Conservation (phyloP, 2,329 filamentous ascomycete species). For the Drechslerella dactyloides region DNA sequence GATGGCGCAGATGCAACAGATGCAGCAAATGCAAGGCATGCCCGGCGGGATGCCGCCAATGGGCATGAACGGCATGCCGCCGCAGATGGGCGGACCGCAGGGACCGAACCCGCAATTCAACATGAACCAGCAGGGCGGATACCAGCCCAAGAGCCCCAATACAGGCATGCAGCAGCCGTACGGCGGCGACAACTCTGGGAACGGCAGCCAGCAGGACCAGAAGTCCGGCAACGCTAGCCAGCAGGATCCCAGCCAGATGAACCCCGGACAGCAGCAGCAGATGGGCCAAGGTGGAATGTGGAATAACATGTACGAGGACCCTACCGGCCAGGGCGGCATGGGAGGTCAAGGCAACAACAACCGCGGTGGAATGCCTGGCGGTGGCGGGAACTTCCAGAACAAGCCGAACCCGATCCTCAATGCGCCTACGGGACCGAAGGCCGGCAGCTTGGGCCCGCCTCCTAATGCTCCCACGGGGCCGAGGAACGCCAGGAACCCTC, state of each 20-base stretch:
- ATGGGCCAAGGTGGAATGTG: conserved; percentile 52
- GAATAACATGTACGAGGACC: conserved; percentile 50
- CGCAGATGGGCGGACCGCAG: conserved; percentile 56
- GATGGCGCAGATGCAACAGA: conserved; percentile 66
- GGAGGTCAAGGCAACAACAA: conserved; percentile 41
- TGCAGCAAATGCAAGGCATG: conserved; percentile 70
- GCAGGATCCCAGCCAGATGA: conserved; percentile 36
- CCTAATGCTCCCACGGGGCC: conserved; percentile 91
- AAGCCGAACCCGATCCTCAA: conserved; percentile 56
- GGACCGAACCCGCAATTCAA: conserved; percentile 63
- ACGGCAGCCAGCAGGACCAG: conserved; percentile 54
- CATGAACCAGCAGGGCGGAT: conserved; percentile 59
- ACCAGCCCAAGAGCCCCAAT: conserved; percentile 57
- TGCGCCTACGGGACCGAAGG: conserved; percentile 58
- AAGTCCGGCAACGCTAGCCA: conserved; percentile 42
- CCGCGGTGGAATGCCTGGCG: conserved; percentile 31
- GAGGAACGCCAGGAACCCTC: conserved; percentile 72
- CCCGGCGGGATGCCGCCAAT: conserved; percentile 58
- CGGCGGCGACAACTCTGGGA: conserved; percentile 54
- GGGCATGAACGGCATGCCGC: conserved; percentile 59
- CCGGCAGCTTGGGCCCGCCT: conserved; percentile 65
- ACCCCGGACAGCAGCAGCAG: conserved; percentile 52
- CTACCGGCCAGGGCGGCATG: conserved; percentile 20
- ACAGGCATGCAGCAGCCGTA: conserved; percentile 59
- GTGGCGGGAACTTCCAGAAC: conserved; percentile 60